Base-by-base conservation (phyloP, 2,329 filamentous ascomycete genomes). In the Aspergillus vadensis region DNA sequence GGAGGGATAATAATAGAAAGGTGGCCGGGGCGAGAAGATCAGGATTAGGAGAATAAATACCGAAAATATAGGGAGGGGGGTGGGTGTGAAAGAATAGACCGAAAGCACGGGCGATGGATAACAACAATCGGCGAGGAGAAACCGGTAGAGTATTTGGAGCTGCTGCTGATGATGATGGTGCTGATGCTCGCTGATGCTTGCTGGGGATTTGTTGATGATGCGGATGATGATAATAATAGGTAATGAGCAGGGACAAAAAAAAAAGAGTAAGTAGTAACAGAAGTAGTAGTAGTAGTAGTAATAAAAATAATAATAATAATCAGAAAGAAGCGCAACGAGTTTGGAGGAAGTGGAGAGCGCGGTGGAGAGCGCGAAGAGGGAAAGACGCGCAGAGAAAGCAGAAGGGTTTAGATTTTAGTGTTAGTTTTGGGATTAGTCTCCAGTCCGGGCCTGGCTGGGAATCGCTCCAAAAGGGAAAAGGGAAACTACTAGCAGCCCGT, bases 331-430 rank as follows among this genome's bases (percentile, higher is more conserved):
- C 47, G 47, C 47, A 50, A 52, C 27, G 52, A 55, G 53, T 43
- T 36, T 55, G 53, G 53, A 55, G 39, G 51, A 38, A 39, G 53
- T 44, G 53, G 25, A 30, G 53, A 44, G 53, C 38, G 50, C 47
- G 49, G 7, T 19, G 39, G 32, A 60, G 38, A 51, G 38, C 21
- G 21, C 38, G 54, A 58, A 36, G 19, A 48, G 49, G 39, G 32
- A 52, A 47, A 55, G 30, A 64, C 15, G 23, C 30, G 19, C 57
- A 59, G 39, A 62, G 32, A 36, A 36, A 36, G 32, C 32, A 54
- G 30, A 60, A 55, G 39, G 25, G 38, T 59, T 57, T 52, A 48
- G 19, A 44, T 39, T 57, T 58, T 51, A 62, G 55, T 39, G 57
- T 58, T 51, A 62, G 53, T 59, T 43, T 43, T 43, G n/a, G 39